A percentile compares a stretch with the other conserved stretches of the same genome.
phyloP scores from a whole-genome alignment of 108 stramenopile species.

The Aurantiochytrium sp. region DNA sequence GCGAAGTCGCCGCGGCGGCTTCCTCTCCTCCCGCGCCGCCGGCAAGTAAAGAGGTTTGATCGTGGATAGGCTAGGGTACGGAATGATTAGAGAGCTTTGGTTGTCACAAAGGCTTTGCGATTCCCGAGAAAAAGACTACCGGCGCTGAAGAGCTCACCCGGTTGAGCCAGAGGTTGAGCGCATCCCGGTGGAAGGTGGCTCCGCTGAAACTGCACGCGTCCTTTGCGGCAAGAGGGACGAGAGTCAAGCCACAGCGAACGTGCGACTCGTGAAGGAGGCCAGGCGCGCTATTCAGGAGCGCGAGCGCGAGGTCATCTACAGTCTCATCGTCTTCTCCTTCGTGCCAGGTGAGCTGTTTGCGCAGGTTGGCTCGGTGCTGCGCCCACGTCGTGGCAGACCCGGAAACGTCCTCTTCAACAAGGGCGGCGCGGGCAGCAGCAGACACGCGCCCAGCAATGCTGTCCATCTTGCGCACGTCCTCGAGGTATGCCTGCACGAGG shows the following conservation, averaged over 20 bases:
- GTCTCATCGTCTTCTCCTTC: neutral
- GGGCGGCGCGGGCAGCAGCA: neutral
- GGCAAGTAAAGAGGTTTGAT: too few relatives aligned
- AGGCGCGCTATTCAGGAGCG: too few relatives aligned
- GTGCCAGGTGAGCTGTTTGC: neutral
- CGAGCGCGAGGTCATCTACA: neutral
- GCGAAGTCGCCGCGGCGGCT: neutral
- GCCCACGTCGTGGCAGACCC: neutral
- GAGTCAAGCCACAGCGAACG: neutral
- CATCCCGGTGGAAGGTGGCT: neutral
- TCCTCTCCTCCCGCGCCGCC: too few relatives aligned
- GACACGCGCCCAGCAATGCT: neutral
- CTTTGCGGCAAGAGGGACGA: neutral
- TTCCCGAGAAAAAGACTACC: too few relatives aligned
- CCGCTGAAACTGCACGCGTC: neutral
- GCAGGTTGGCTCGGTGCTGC: neutral
- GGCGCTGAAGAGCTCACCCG: neutral
- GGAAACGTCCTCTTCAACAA: neutral
- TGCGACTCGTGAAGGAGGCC: neutral
- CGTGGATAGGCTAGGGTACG: too few relatives aligned
- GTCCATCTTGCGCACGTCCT: neutral
- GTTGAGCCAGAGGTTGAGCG: slow-evolving; percentile 22
- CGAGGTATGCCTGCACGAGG: neutral
- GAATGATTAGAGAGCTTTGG: too few relatives aligned
- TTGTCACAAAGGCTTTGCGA: too few relatives aligned